Evolutionary conservation across 495 filamentous ascomycete genomes (phyloP), one percentile per base, ranked within the genome.

Genomic region (Hypoxylon fuscum): DNA sequence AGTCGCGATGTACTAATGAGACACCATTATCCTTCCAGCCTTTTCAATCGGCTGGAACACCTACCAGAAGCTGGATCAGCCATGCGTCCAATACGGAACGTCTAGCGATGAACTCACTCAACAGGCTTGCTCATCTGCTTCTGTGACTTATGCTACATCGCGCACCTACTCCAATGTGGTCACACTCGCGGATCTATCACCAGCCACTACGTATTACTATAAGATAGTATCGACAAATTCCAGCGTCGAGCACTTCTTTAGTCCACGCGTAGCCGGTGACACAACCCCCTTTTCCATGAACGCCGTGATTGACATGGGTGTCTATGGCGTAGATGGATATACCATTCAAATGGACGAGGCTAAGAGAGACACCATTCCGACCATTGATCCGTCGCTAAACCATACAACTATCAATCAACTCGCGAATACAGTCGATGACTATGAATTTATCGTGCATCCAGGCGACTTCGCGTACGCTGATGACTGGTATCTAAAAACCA

Each of bases 381-480:
- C 62, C 17, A 68, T 87, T 34, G 68, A 81, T 17, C 85, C 85
- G 2, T 78, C 78, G n/a, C 74, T 87, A 4, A 85, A 87, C 72
- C 84, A 87, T 69, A 83, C 81, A 15, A 88, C 85, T 35, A 87
- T 87, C 59, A 77, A 74, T 17, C 80, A 79, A 17, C 76, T 88
- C 0, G 84, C 83, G 0, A 60, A 70, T 5, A 86, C 79, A 3
- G 74, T 85, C 34, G 68, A 87, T 42, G 76, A 83, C 66, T 87
- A 87, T 68, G 85, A 87, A 56, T 71, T 88, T 15, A 69, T 87
- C 41, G 74, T 87, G 31, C 85, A 88, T 64, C 84, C 84, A 1
- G 79, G 79, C 5, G 79, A 82, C 55, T 68, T 82, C 21, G 79
- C 66, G 0, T 82, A 82, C 37, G 79, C 79, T 12, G 79, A 82